phyloP scores from a whole-genome alignment of 306 rosid species.

The Citrullus mucosospermus region DNA sequence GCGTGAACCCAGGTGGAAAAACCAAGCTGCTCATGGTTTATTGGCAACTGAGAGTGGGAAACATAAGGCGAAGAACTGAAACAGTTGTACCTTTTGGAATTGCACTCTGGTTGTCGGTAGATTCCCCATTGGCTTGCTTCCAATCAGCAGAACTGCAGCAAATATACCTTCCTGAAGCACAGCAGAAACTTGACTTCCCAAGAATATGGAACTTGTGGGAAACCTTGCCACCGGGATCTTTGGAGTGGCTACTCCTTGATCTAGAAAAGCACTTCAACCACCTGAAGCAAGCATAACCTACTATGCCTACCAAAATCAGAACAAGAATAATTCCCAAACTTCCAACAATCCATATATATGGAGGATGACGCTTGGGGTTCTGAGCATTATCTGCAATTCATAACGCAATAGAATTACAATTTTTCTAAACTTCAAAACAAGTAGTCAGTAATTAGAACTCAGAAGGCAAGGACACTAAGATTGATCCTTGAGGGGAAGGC shows the following conservation, averaged over 20 bases:
- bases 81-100: slow-evolving; percentile 48
- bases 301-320: slow-evolving; percentile 41
- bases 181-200: slow-evolving; percentile 73
- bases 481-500: not conserved
- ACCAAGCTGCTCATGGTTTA: not conserved
- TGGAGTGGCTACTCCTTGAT: slow-evolving; percentile 30
- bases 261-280: slow-evolving; percentile 45
- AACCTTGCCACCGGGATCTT: slow-evolving; percentile 43
- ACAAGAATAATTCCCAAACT: slow-evolving; percentile 57
- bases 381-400: slow-evolving; percentile 37
- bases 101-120: slow-evolving; percentile 36
- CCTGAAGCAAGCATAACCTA: slow-evolving; percentile 43
- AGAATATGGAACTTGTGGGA: slow-evolving; percentile 76
- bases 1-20: not conserved
- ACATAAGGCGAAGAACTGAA: not conserved
- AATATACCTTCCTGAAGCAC: slow-evolving; percentile 77
- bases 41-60: not conserved
- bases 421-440: not conserved
- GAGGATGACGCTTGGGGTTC: slow-evolving; percentile 50
- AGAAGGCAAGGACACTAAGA: not conserved
- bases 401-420: not conserved
- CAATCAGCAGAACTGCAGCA: slow-evolving; percentile 53
- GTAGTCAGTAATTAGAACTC: not conserved
- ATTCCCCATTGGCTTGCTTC: slow-evolving; percentile 55
- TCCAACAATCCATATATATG: slow-evolving; percentile 79